A percentile compares a stretch with the other conserved stretches of the same genome.
Conservation (phyloP, 164 flowering plant species). For the Vitis labrusca region DNA sequence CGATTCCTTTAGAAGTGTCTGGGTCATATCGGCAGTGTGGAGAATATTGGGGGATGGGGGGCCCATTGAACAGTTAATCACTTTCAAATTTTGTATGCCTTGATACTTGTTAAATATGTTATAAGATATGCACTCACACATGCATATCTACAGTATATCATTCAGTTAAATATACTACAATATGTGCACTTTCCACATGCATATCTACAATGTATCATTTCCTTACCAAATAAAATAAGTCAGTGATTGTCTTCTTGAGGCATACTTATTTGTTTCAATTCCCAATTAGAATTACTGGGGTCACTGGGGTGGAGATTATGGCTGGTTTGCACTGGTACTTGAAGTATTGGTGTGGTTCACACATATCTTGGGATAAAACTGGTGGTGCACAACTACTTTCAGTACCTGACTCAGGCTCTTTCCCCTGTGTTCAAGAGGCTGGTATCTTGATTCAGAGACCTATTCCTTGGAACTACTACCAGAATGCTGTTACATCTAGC, state of each 20-base stretch:
- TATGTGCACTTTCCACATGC: background rate
- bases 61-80: background rate
- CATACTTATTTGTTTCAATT: background rate
- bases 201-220: background rate
- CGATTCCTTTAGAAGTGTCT: background rate
- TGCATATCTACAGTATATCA: background rate
- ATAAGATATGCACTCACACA: background rate
- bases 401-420: conserved; percentile 55
- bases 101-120: too few relatives aligned
- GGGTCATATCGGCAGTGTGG: background rate
- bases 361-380: conserved; percentile 82
- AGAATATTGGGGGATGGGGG: background rate
- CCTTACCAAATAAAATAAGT: background rate
- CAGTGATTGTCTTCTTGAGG: background rate
- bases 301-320: conserved; percentile 63
- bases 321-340: conserved; percentile 84
- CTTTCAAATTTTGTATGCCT: too few relatives aligned
- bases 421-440: conserved; percentile 49
- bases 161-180: background rate
- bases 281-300: conserved; percentile 49
- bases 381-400: conserved; percentile 70
- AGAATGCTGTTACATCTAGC: conserved; percentile 87
- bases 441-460: conserved; percentile 63
- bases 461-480: conserved; percentile 77
- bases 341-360: conserved; percentile 69